phyloP scores from a whole-genome alignment of 2,329 filamentous ascomycete genomes.

The Colletotrichum brevisporum region DNA sequence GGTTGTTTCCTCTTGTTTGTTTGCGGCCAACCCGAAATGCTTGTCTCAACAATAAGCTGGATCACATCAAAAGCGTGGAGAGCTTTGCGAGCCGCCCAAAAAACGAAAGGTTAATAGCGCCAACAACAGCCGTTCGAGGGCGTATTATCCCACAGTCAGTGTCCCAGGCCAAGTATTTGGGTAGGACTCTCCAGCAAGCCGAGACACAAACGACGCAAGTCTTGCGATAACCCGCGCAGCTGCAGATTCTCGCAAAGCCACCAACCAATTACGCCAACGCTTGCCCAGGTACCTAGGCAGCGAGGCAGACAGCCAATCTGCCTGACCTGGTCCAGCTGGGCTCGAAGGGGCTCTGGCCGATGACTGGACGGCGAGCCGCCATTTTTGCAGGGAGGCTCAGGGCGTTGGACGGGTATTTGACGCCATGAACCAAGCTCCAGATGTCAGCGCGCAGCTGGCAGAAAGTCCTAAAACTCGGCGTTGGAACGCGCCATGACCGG shows the following conservation, averaged over 20 bases:
- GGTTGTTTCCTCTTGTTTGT: neutral
- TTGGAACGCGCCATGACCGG: slow-evolving; percentile 8
- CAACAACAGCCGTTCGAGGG: neutral
- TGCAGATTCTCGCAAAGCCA: slow-evolving; percentile 8
- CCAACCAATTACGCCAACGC: slow-evolving; percentile 16
- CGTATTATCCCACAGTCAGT: neutral
- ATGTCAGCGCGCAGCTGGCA: neutral
- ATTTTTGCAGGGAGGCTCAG: slow-evolving; percentile 14
- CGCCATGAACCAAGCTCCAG: neutral
- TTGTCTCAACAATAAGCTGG: too few species aligned
- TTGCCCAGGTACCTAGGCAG: slow-evolving; percentile 21
- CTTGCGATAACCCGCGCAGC: slow-evolving; percentile 10
- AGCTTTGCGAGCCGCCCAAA: too few species aligned
- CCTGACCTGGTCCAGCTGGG: slow-evolving; percentile 19
- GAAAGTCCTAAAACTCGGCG: slow-evolving; percentile 7
- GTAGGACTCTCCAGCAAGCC: slow-evolving; percentile 11
- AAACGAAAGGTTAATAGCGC: too few species aligned
- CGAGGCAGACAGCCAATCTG: slow-evolving; percentile 30
- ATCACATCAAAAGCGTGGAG: too few species aligned
- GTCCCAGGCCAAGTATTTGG: neutral
- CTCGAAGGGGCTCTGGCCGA: neutral
- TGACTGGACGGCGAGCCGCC: slow-evolving; percentile 30
- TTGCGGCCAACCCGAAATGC: neutral
- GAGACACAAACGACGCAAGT: slow-evolving; percentile 18
- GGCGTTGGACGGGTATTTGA: neutral